Percentiles rank a stretch among this genome's conserved stretches.
Conservation (phyloP, 768 basidiomycete species). For the Tylopilus plumbeoviolaceoides region DNA sequence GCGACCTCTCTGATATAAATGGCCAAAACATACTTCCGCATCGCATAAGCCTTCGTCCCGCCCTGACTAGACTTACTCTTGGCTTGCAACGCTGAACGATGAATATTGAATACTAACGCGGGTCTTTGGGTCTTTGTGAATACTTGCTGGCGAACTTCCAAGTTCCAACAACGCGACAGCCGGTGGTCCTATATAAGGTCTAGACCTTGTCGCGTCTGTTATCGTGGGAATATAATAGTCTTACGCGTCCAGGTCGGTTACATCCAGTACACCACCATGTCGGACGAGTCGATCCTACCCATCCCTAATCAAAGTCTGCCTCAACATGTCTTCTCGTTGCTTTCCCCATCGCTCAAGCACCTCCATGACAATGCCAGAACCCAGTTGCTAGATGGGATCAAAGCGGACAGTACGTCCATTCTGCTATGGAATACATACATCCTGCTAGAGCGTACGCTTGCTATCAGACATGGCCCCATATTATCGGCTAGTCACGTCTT, state of each 20-base stretch:
- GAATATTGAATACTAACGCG: too few relatives aligned
- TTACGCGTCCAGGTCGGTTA: constrained; percentile 16
- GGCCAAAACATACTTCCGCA: too few relatives aligned
- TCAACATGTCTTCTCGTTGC: constrained; percentile 74
- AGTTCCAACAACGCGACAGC: too few relatives aligned
- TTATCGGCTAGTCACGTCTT: too few relatives aligned
- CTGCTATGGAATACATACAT: not conserved
- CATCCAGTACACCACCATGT: constrained; percentile 43
- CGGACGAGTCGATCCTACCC: constrained; percentile 80
- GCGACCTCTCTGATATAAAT: too few relatives aligned
- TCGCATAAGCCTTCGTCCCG: too few relatives aligned
- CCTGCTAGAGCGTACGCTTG: constrained; percentile 1
- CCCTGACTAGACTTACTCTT: too few relatives aligned
- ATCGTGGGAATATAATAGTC: constrained; percentile 10
- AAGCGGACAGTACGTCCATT: constrained; percentile 64
- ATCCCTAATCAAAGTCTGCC: constrained; percentile 83
- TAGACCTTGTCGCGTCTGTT: too few relatives aligned
- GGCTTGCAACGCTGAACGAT: too few relatives aligned
- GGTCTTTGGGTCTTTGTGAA: too few relatives aligned
- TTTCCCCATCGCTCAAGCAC: constrained; percentile 52
- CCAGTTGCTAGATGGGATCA: constrained; percentile 67
- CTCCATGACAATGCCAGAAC: constrained; percentile 66
- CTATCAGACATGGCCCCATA: constrained; percentile 80
- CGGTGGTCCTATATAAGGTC: too few relatives aligned
- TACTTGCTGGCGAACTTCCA: too few relatives aligned